A percentile compares a stretch with the other conserved stretches of the same genome.
Evolutionary conservation across 2,329 filamentous ascomycete species (phyloP).

Genomic region (Hypoxylon sp.): DNA sequence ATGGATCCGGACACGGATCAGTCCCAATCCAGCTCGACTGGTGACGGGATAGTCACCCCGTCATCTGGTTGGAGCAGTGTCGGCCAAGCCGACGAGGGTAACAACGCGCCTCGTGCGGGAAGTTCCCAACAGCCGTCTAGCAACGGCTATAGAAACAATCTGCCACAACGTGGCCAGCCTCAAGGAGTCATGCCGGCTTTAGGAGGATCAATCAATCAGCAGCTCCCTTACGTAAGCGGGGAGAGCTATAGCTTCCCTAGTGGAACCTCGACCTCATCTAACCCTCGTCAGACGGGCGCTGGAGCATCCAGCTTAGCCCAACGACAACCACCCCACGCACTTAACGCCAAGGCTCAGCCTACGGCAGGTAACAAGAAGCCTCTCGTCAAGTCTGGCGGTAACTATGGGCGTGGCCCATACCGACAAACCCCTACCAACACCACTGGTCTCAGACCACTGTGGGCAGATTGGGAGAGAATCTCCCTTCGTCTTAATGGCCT

Average conservation of each 20-base stretch:
- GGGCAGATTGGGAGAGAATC: slow-evolving; percentile 45
- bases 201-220: slow-evolving; percentile 1
- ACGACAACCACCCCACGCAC: not conserved
- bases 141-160: not conserved
- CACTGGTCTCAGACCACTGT: slow-evolving; percentile 40
- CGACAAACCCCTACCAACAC: not conserved
- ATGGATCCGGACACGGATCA: slow-evolving; percentile 18
- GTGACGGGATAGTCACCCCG: not conserved
- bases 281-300: not conserved
- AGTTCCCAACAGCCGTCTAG: not conserved
- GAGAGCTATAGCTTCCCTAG: not conserved
- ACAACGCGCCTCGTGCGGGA: not conserved
- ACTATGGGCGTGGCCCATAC: not conserved
- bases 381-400: slow-evolving; percentile 3
- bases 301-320: not conserved
- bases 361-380: not conserved
- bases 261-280: not conserved
- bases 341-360: not conserved
- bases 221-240: not conserved
- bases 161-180: not conserved
- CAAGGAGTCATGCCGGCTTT: not conserved
- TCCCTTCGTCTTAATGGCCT: slow-evolving; percentile 38
- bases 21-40: not conserved
- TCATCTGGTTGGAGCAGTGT: slow-evolving; percentile 5
- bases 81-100: not conserved